Evolutionary conservation across 164 flowering plant species (phyloP).

Genomic region (Protea cynaroides): DNA sequence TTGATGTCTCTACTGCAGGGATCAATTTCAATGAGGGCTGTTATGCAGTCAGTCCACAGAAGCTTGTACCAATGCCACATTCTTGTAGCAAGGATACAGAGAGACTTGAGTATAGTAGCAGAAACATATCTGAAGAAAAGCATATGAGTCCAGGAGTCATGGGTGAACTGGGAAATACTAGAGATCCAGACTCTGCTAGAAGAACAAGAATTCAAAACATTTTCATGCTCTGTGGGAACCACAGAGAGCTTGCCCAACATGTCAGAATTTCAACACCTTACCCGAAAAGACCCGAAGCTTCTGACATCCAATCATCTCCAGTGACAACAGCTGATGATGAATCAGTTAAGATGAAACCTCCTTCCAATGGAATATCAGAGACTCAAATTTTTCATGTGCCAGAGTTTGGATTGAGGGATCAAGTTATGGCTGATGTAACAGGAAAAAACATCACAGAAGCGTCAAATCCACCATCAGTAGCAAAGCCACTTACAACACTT

Average conservation of each 20-base stretch:
- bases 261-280: conserved; percentile 24
- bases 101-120: neutral
- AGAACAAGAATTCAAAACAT: conserved; percentile 71
- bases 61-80: conserved; percentile 11
- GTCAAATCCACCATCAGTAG: conserved; percentile 7
- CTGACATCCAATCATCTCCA: conserved; percentile 17
- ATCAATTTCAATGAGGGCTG: conserved; percentile 9
- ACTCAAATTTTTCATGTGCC: conserved; percentile 8
- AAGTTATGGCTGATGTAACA: conserved; percentile 7
- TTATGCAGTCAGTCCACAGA: conserved; percentile 12
- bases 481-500: conserved; percentile 8
- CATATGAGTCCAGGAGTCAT: neutral
- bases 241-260: conserved; percentile 72
- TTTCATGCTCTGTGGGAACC: conserved; percentile 85
- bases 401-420: conserved; percentile 9
- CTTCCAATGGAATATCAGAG: conserved; percentile 18
- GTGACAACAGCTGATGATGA: conserved; percentile 17
- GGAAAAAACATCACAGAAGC: conserved; percentile 5
- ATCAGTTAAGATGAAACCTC: conserved; percentile 6
- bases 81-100: conserved; percentile 8
- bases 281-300: conserved; percentile 23
- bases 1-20: conserved; percentile 5
- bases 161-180: conserved; percentile 17
- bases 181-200: conserved; percentile 50
- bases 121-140: conserved; percentile 1